Evolutionary conservation across 2,329 filamentous ascomycete species (phyloP).

Genomic region (Talaromyces sp.): DNA sequence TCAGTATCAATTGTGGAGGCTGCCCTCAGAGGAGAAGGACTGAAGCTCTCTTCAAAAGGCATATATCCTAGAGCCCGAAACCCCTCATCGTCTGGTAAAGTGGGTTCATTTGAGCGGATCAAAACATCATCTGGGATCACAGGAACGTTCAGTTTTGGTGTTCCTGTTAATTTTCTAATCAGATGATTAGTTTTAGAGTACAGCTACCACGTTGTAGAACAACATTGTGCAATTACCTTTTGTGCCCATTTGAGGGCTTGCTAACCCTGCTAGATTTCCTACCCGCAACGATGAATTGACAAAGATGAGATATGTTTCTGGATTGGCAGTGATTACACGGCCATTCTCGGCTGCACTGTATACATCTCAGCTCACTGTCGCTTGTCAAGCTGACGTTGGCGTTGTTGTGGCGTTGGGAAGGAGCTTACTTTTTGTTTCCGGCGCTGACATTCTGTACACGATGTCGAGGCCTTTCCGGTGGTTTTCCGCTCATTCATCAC

Average conservation of each 20-base stretch:
- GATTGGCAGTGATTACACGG: conserved; percentile 48
- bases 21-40: background rate
- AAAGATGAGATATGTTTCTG: conserved; percentile 45
- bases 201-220: background rate
- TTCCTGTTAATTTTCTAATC: background rate
- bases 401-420: background rate
- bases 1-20: background rate
- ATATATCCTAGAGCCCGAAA: conserved; percentile 16
- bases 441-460: conserved; percentile 47
- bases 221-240: conserved; percentile 10
- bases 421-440: conserved; percentile 46
- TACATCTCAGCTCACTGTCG: background rate
- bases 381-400: background rate
- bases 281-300: conserved; percentile 33
- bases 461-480: conserved; percentile 2
- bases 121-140: background rate
- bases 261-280: conserved; percentile 22
- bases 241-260: conserved; percentile 2
- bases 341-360: conserved; percentile 47
- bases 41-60: conserved; percentile 5
- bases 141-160: background rate
- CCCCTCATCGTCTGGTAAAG: background rate
- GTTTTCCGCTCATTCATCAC: background rate
- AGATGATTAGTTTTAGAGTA: background rate
- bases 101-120: background rate